Conservation (phyloP, 306 rosid genomes). For the Mucuna pruriens region DNA sequence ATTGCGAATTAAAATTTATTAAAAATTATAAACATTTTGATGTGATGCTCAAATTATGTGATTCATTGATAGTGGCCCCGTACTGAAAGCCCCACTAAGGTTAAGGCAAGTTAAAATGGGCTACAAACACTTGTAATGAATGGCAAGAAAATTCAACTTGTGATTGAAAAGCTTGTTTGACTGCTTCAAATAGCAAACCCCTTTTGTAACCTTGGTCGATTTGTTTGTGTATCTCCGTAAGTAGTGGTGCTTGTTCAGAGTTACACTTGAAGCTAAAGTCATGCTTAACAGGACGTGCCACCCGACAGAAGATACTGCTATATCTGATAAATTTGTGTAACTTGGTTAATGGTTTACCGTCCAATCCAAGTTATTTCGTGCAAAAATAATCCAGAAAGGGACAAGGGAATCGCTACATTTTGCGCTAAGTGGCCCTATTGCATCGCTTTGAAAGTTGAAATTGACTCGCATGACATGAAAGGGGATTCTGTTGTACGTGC, state of each 20-base stretch:
- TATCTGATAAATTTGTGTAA: constrained; percentile 29
- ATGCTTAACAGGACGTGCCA: constrained; percentile 62
- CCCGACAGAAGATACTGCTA: constrained; percentile 51
- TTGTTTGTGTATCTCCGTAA: constrained; percentile 13
- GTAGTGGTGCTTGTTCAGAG: constrained; percentile 43
- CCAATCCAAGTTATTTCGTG: constrained; percentile 36
- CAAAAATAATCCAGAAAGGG: constrained; percentile 26
- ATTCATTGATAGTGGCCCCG: constrained; percentile 71
- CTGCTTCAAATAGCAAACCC: constrained; percentile 4
- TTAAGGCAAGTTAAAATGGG: constrained; percentile 70
- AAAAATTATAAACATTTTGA: constrained; percentile 25
- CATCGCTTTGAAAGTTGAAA: constrained; percentile 33
- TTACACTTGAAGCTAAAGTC: constrained; percentile 73
- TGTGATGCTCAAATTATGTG: constrained; percentile 46
- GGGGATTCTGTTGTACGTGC: constrained; percentile 8
- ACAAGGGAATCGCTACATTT: constrained; percentile 26
- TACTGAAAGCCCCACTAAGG: constrained; percentile 64
- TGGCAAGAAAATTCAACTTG: constrained; percentile 17
- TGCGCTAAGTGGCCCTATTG: constrained; percentile 25
- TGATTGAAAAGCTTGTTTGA: constrained; percentile 46
- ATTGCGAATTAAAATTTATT: no score
- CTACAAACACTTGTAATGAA: constrained; percentile 48
- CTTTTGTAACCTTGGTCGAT: background rate
- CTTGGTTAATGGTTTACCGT: constrained; percentile 33
- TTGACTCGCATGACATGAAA: constrained; percentile 37